Evolutionary conservation across 495 filamentous ascomycete species (phyloP), one percentile per base, ranked within the genome.

Genomic region (Penicillium riverlandense): DNA sequence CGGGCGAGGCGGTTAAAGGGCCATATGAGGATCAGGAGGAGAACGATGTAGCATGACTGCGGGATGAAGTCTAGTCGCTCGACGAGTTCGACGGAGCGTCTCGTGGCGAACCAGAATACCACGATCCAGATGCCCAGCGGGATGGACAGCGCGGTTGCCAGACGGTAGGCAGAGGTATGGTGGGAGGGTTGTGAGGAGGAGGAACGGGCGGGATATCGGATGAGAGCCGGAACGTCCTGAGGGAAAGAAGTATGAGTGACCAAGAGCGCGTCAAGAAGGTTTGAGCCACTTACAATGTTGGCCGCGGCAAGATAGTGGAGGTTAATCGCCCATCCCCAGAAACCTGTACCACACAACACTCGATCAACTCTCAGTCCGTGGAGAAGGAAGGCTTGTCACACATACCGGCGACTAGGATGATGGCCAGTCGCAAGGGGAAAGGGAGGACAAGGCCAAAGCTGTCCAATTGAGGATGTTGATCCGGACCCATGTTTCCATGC

Each of bases 251-350:
- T 22, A 22, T 22, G 22, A 22, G 22, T 22, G 22, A 0, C 22
- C 22, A 4, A 22, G 34, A 35, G 22, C 12, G 33, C 11, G 35
- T 28, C 9, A 12, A 28, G 38, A 47, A 13, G 49, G 47, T 37
- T 29, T 2, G 12, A 36, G 15, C 37, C 45, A 62, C 76, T 45
- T 61, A 84, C 83, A 67, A 96, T 90, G 57, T 82, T 81, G 49
- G 77, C 65, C 43, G 79, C 62, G 52, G 78, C 70, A 32, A 96
- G 77, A 63, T 84, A 90, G 40, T 95, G 87, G 14, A 95, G 77
- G 67, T 92, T 95, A 44, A 83, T 53, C 40, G 81, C 89, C 88
- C 88, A 96, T 53, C 84, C 88, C 90, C 90, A 95, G 52, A 94
- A 80, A 48, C 86, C 88, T 92, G 50, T 37, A 43, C 28, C 12